Evolutionary conservation across 73 alveolate genomes (phyloP), one percentile per base, ranked within the genome.

Genomic region (Halteria grandinella): DNA sequence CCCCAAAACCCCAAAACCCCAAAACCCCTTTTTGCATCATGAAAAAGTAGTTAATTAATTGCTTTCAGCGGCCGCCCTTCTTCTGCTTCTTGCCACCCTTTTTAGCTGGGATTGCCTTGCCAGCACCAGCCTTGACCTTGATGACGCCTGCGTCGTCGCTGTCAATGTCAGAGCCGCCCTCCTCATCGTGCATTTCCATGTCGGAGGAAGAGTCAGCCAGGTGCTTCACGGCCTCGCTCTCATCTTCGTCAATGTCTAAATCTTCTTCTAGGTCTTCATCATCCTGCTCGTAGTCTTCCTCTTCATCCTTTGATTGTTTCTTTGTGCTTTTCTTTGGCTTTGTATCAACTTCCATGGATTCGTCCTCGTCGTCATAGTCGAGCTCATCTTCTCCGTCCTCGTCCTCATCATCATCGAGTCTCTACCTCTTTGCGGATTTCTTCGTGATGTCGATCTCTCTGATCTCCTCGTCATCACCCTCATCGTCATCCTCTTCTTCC

Each of bases 111-210:
- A n/a, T n/a, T n/a, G n/a, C n/a, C 47, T 23, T 23, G 28, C 12
- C 50, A 11, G 10, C 15, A 10, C 15, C 15, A 11, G 50, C 10
- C 17, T 14, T 39, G 15, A 39, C 50, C 15, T 39, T 39, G 50
- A 39, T 39, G 15, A 39, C 15, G 10, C 15, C 50, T 14, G 10
- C 50, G 15, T 39, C 17, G 50, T 31, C 20, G 60, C 8, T 6
- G 7, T n/a, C 69, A 15, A 12, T 29, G 17, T 11, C 21, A 29
- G 31, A 51, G 14, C 36, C 74, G 4, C 36, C 74, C 4, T 57
- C 74, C 34, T 57, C 74, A 57, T 57, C 74, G 18, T 57, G 32
- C 74, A 57, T 57, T 3, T 57, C 23, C 69, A 17, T n/a, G n/a
- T 53, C 69, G 29, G 23, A 40, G 4, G 69, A 53, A 20, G 10